Evolutionary conservation across 164 flowering plant species (phyloP), one percentile per base, ranked within the genome.

Genomic region (Piper betle): DNA sequence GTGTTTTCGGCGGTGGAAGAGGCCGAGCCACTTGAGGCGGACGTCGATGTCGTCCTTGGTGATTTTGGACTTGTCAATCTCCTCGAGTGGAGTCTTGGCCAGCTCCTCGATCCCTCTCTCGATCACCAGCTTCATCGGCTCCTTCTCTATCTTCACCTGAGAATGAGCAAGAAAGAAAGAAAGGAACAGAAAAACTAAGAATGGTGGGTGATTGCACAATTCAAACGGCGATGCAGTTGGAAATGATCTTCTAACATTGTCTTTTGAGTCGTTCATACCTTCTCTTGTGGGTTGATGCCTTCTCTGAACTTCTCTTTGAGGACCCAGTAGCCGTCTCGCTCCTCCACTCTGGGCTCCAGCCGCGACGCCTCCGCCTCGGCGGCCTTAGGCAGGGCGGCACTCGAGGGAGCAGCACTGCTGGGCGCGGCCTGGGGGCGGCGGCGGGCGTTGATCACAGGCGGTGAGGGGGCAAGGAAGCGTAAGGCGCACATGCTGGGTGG

Each of bases 1-100:
- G 72, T 92, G 90, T 70, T 93, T 93, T 60, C 97, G 80, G 53
- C 97, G 69, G 57, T 89, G 97, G 64, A 93, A 93, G 57, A 93
- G 78, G 7, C 96, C 98, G 58, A 93, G 86, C 98, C 98, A 93
- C 70, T 93, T 93, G 71, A 93, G 88, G 33, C 98, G 77, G 16
- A 84, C 87, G 66, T 89, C 97, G 67, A 89, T 74, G 68, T 93
- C 97, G 69, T 87, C 90, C 65, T 84, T 93, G 15, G 67, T 70
- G 53, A 58, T 57, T 73, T 93, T 89, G 17, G 78, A 68, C 11
- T 69, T 67, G 2, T 93, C 96, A 62, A 87, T 77, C 57, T 89
- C 88, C 53, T 89, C 87, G n/a, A 87, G 6, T 0, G 94, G 68
- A 43, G 79, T 62, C 61, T 79, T 76, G 0, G 90, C 79, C 37